Evolutionary conservation across 768 basidiomycete genomes (phyloP).

Genomic region (Leccinum disarticulatum): DNA sequence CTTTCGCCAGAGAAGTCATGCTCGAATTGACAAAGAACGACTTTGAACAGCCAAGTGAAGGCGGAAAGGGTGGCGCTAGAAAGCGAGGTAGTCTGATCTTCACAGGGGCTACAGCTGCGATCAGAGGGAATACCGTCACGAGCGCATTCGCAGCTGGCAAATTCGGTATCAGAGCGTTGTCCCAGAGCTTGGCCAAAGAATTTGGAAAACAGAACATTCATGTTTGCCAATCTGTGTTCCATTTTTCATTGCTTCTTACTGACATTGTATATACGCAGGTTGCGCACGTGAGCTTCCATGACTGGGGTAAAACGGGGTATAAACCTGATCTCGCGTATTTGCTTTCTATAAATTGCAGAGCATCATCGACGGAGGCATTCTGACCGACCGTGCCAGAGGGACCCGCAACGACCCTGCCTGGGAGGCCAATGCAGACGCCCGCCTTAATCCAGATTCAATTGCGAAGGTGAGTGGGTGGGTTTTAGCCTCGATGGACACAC

Average conservation of each 20-base stretch:
- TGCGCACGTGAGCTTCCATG: slow-evolving; percentile 54
- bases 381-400: slow-evolving; percentile 38
- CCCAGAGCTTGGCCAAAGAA: slow-evolving; percentile 73
- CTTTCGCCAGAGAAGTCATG: slow-evolving; percentile 63
- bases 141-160: slow-evolving; percentile 67
- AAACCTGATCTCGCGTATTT: not conserved
- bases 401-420: slow-evolving; percentile 36
- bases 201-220: slow-evolving; percentile 76
- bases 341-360: slow-evolving; percentile 37
- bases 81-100: slow-evolving; percentile 66
- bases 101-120: slow-evolving; percentile 70
- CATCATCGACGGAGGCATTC: slow-evolving; percentile 66
- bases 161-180: slow-evolving; percentile 58
- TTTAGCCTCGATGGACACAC: not conserved
- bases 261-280: slow-evolving; percentile 38
- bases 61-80: slow-evolving; percentile 40
- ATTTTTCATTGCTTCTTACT: not conserved
- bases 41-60: slow-evolving; percentile 40
- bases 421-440: slow-evolving; percentile 44
- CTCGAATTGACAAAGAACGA: slow-evolving; percentile 58
- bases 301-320: not conserved
- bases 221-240: slow-evolving; percentile 34
- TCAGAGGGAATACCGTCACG: slow-evolving; percentile 60
- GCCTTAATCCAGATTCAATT: slow-evolving; percentile 66
- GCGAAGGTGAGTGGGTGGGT: slow-evolving; percentile 49